Evolutionary conservation across 2,329 filamentous ascomycete genomes (phyloP), one percentile per base, ranked within the genome.

Genomic region (Aspergillus persii): DNA sequence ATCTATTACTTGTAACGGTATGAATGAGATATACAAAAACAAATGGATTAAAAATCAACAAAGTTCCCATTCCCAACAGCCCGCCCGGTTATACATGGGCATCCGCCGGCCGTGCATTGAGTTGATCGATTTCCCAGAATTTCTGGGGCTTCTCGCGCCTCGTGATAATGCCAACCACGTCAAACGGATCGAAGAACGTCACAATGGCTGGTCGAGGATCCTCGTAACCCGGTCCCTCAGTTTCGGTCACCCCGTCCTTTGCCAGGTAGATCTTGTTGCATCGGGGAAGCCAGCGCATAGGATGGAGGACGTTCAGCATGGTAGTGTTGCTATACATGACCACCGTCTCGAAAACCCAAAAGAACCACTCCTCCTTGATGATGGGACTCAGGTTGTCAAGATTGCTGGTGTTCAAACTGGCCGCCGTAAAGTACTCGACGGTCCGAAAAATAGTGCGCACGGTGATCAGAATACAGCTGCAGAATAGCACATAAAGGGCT

Each of bases 281-380:
- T 5, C 69, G 69, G 0, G 83, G 83, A 6, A 85, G 70, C 30
- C 75, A 79, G 36, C 73, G 77, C 41, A 80, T 81, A 0, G 83
- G 83, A 56, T 83, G 82, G 50, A 77, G 82, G 23, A 81, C 57
- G 60, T 83, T 83, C n/a, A 84, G 71, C 54, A 85, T 63, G 4
- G 76, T 74, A 11, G 79, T 81, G 61, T 83, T 84, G 52, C 77
- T 61, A 18, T 82, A 79, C 78, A 85, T 84, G 54, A 83, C 77
- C 2, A 73, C 67, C 4, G 76, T 77, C 63, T 85, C 83, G 58
- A 85, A 83, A 33, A 84, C 71, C 78, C 80, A 85, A 61, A 84
- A 82, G 62, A 80, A 82, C 66, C 77, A 77, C 57, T 86, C 83
- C 52, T 81, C 76, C 47, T 74, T 74, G 54, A 73, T 55, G 15